Percentiles rank a stretch among this genome's conserved stretches.
These are phyloP conservation scores for California macrophylla DNA, from an alignment of 441 rosid species.

Conservation along the genomic window DNA sequence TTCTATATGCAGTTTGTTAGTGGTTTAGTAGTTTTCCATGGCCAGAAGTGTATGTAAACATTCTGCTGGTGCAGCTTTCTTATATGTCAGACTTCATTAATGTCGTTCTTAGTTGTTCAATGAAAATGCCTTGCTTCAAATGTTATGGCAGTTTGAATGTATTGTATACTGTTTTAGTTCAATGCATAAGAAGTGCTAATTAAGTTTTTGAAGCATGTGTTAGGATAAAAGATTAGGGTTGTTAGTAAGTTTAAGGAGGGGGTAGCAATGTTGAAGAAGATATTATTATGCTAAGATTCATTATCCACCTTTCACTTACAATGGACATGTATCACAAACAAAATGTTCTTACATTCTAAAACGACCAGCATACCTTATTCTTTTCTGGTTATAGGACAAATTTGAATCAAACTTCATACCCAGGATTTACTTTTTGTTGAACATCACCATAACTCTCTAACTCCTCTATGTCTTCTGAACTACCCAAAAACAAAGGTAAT, in stretches of 20 bases:
- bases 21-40: too few species aligned
- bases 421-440: constrained; percentile 90
- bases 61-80: background rate
- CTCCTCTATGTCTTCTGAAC: constrained; percentile 65
- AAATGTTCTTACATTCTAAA: background rate
- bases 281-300: too few species aligned
- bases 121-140: background rate
- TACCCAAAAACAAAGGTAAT: constrained; percentile 77
- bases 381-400: background rate
- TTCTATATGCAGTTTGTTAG: too few species aligned
- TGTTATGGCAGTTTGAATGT: background rate
- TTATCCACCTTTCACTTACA: background rate
- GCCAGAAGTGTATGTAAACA: background rate
- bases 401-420: constrained; percentile 64
- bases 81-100: background rate
- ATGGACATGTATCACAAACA: background rate
- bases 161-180: too few species aligned
- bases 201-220: too few species aligned
- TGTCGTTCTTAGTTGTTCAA: background rate
- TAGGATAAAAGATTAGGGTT: too few species aligned
- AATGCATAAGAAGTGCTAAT: too few species aligned
- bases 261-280: too few species aligned
- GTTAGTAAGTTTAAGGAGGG: too few species aligned
- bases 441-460: constrained; percentile 71
- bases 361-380: too few species aligned